phyloP scores from a whole-genome alignment of 164 flowering plant genomes.

The Piper longum region DNA sequence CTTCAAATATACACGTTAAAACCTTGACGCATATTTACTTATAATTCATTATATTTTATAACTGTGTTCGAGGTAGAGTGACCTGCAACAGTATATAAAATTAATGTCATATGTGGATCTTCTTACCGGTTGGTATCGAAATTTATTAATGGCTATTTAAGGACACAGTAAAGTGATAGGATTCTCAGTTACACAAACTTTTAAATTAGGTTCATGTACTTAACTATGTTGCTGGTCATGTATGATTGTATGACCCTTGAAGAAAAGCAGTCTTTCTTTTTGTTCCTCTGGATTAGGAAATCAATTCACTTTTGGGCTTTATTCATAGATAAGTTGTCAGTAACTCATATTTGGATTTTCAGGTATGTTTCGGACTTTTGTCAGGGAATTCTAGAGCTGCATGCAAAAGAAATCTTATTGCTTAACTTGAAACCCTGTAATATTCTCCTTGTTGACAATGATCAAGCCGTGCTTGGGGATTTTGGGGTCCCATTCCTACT shows the following conservation, averaged over 20 bases:
- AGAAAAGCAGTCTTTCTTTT: neutral
- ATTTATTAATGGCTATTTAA: too few species aligned
- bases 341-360: constrained; percentile 1
- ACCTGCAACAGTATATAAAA: too few species aligned
- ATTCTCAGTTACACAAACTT: too few species aligned
- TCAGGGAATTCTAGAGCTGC: constrained; percentile 55
- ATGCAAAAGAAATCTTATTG: constrained; percentile 49
- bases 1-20: too few species aligned
- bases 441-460: constrained; percentile 54
- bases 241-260: neutral
- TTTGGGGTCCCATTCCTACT: constrained; percentile 65
- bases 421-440: constrained; percentile 83
- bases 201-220: neutral
- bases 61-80: too few species aligned
- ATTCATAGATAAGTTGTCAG: neutral
- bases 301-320: neutral
- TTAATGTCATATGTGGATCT: too few species aligned
- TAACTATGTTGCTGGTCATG: neutral
- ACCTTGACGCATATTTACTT: too few species aligned
- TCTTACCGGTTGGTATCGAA: too few species aligned
- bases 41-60: too few species aligned
- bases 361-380: constrained; percentile 75
- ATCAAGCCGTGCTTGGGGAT: constrained; percentile 63
- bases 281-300: neutral
- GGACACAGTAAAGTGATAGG: too few species aligned